Base-by-base conservation (phyloP, 768 basidiomycete genomes). In the Boletus rex-veris region DNA sequence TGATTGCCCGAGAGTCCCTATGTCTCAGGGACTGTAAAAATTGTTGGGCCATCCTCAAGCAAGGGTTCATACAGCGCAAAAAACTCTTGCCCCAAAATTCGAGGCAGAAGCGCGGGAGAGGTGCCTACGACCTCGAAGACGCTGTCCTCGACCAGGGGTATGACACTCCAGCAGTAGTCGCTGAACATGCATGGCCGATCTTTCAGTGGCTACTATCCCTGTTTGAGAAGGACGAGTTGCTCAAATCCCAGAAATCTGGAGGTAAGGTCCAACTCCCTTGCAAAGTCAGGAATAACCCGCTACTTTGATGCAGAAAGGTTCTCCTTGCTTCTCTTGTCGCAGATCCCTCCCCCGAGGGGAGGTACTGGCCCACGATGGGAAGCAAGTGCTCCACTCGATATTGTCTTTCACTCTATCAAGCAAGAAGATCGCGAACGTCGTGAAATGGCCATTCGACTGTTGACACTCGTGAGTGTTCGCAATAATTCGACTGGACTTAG, bases 201-300 rank as follows among this genome's bases (percentile, higher is more conserved):
- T 75, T 92, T n/a, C 80, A 82, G 19, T 90, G 86, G 85, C 58
- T 90, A 0, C 50, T 92, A 11, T 64, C 71, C 19, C 59, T 90
- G 18, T 88, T 89, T 58, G 87, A 92, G 63, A 79, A 77, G 58
- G 88, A 90, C 55, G 83, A 89, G 59, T 56, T 60, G 10, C 54
- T 69, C 45, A 61, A 63, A 9, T 69, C 71, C 52, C 63, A 64
- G 40, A 57, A 59, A 15, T 66, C 69, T 53, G 74, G 73, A 47
- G 63, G 57, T 55, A 57, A 46, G 45, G 11, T 36, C 37, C 50
- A 37, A 48, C 31, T 24, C 40, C 12, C 21, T 58, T 54, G 41
- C 28, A 49, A 24, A 41, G 28, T 55, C 43, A 18, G 46, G 49
- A 45, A 48, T 59, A 40, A 57, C 58, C 28, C 45, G 7, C 53